These are phyloP conservation scores for Crepidotus variabilis DNA, from an alignment of 768 basidiomycete species.

Conservation along the genomic window DNA sequence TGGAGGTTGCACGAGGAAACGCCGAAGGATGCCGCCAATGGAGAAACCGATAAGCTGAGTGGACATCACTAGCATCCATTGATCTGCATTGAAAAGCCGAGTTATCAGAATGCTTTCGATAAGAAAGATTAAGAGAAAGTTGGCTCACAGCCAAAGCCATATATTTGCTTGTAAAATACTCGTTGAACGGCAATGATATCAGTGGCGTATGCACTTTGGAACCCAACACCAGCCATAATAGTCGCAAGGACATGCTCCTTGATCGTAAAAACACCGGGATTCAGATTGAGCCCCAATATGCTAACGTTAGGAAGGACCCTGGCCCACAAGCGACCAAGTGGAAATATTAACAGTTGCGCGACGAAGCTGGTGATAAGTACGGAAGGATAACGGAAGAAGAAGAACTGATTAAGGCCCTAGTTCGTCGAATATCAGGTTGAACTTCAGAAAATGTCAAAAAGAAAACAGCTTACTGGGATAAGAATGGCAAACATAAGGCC, in stretches of 20 bases:
- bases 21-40: slow-evolving; percentile 64
- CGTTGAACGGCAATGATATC: slow-evolving; percentile 77
- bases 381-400: slow-evolving; percentile 73
- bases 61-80: slow-evolving; percentile 77
- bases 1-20: slow-evolving; percentile 73
- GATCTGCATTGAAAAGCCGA: slow-evolving; percentile 37
- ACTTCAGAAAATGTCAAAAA: not conserved
- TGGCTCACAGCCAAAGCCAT: slow-evolving; percentile 55
- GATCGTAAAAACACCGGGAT: slow-evolving; percentile 70
- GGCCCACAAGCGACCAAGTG: slow-evolving; percentile 59
- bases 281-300: slow-evolving; percentile 50
- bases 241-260: slow-evolving; percentile 72
- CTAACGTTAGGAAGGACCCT: slow-evolving; percentile 46
- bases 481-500: slow-evolving; percentile 70
- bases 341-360: slow-evolving; percentile 67
- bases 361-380: slow-evolving; percentile 61
- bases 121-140: slow-evolving; percentile 1
- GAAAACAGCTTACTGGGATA: slow-evolving; percentile 36
- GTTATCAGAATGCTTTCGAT: not conserved
- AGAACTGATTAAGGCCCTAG: slow-evolving; percentile 67
- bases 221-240: slow-evolving; percentile 41
- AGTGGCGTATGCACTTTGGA: slow-evolving; percentile 63
- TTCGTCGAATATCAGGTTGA: not conserved
- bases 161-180: slow-evolving; percentile 65
- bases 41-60: slow-evolving; percentile 82